Evolutionary conservation across 768 basidiomycete genomes (phyloP).

Genomic region (Lactifluus rugatus): DNA sequence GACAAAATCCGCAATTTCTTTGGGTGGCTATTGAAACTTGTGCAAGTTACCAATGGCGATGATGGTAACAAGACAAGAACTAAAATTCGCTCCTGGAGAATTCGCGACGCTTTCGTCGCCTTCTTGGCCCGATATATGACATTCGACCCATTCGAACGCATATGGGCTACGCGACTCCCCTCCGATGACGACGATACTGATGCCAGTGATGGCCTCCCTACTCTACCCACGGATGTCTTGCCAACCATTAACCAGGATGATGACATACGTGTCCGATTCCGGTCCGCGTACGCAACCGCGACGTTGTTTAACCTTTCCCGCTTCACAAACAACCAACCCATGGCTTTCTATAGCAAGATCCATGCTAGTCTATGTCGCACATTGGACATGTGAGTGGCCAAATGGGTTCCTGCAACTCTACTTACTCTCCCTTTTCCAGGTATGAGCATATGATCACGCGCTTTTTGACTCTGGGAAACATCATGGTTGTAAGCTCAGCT

Average conservation of each 20-base stretch:
- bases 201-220: not conserved
- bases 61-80: conserved; percentile 21
- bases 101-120: conserved; percentile 51
- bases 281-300: conserved; percentile 51
- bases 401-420: not conserved
- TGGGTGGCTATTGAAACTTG: conserved; percentile 41
- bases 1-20: conserved; percentile 41
- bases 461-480: conserved; percentile 60
- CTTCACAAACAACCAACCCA: conserved; percentile 25
- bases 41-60: conserved; percentile 21
- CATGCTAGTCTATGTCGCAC: conserved; percentile 36
- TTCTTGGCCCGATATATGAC: conserved; percentile 61
- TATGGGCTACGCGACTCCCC: conserved; percentile 34
- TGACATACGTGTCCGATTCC: conserved; percentile 81
- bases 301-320: conserved; percentile 46
- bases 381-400: conserved; percentile 39
- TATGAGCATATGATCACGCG: conserved; percentile 71
- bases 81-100: conserved; percentile 50
- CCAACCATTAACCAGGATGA: conserved; percentile 49
- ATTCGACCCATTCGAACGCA: conserved; percentile 42
- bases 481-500: conserved; percentile 68
- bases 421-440: not conserved
- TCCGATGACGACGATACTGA: not conserved
- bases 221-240: conserved; percentile 37
- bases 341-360: conserved; percentile 39